Percentiles rank a stretch among this genome's conserved stretches.
Conservation (phyloP, 1,284 basidiomycete genomes). For the Tylopilus orsonianus region DNA sequence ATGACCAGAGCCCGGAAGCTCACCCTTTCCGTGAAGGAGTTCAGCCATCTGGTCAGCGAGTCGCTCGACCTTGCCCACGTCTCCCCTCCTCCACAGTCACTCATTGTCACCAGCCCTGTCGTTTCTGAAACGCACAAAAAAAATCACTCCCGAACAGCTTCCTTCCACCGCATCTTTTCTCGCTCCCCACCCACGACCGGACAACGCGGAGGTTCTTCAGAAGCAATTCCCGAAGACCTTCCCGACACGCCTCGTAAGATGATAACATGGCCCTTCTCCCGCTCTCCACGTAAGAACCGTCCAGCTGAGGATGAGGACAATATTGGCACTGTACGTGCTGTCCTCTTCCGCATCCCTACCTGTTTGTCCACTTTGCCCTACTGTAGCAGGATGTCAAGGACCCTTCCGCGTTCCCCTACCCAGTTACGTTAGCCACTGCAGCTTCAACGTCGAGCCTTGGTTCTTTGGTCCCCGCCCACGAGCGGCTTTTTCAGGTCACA, state of each 20-base stretch:
- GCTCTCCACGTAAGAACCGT: constrained; percentile 25
- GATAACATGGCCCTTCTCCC: constrained; percentile 33
- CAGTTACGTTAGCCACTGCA: constrained; percentile 19
- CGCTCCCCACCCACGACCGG: constrained; percentile 24
- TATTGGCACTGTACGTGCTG: constrained; percentile 7
- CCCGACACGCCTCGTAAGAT: constrained; percentile 27
- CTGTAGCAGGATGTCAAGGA: constrained; percentile 11
- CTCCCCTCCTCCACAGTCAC: constrained; percentile 14
- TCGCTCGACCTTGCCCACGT: constrained; percentile 27
- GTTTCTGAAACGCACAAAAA: constrained; percentile 23
- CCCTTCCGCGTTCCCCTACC: constrained; percentile 9
- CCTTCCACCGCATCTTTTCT: constrained; percentile 34
- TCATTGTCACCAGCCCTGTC: constrained; percentile 27
- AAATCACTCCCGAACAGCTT: constrained; percentile 11
- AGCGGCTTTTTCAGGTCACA: constrained; percentile 25
- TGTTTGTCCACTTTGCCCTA: constrained; percentile 7
- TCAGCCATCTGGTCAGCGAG: constrained; percentile 35
- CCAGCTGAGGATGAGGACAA: constrained; percentile 7
- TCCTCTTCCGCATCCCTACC: neutral
- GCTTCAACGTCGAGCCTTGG: constrained; percentile 33
- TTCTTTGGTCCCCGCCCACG: constrained; percentile 29
- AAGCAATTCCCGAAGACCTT: constrained; percentile 15
- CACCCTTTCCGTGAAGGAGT: constrained; percentile 34
- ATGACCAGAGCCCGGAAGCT: constrained; percentile 32
- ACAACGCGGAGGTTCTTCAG: constrained; percentile 6